Base-by-base conservation (phyloP, 352 stramenopile species). In the Globisporangium cederbergense region DNA sequence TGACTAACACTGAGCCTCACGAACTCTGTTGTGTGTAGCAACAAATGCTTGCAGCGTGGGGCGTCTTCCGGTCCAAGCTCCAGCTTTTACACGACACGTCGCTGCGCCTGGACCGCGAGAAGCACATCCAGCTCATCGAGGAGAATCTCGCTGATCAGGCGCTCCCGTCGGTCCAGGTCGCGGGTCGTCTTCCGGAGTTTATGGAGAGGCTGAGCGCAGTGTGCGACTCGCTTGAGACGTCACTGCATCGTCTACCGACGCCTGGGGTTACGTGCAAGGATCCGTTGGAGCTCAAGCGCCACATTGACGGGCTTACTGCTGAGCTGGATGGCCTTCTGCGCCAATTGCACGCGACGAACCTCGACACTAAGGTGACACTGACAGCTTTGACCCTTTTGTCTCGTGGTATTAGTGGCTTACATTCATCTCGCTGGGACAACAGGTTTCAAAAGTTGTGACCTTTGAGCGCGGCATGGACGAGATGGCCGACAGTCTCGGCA, bases 51-150 rank as follows among this genome's bases (percentile, higher is more conserved):
- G 68, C 65, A 0, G 69, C 70, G 1, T 88, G 74, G 75, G 58
- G 64, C 2, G 49, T 80, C 11, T 62, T 88, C 9, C 75, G 85
- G 36, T 76, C 75, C 2, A 90, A 88, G 57, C 50, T 88, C 2
- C 67, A 82, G 40, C 63, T 83, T 0, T 49, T 86, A 18, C 75
- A 87, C n/a, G 69, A 85, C 40, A 75, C 67, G 47, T 66, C 60
- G 4, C 54, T 83, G 30, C 68, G 66, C 13, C 56, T 87, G 10
- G 75, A 88, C 43, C 66, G 68, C 0, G 77, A 90, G 52, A 46
- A 66, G 20, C 70, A 83, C 32, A 53, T 66, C 0, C 45, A 64
- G 6, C 38, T 55, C 1, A 14, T 79, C 3, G 71, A 88, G 28
- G 40, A 60, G 5, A 66, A 76, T 40, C 11, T 83, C 0, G 16